Evolutionary conservation across 257 asterid species (phyloP).

Genomic region (Solanum okadae): DNA sequence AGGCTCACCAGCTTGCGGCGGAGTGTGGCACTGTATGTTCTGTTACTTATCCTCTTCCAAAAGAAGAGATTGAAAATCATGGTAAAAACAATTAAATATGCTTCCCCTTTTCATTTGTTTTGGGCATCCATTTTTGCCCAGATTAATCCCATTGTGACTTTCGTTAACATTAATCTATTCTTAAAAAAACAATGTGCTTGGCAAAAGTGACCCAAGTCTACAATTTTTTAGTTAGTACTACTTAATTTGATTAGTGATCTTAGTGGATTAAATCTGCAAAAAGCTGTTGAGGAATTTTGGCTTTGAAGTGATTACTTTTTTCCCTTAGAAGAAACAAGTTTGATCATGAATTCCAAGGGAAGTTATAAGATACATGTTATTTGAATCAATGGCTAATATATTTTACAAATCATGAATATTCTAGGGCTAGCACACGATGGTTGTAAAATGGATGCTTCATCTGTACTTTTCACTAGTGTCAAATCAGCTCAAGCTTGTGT

Average conservation of each 20-base stretch:
- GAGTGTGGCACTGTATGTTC: conserved; percentile 59
- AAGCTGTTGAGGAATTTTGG: not conserved
- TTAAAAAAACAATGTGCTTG: not conserved
- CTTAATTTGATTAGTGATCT: not conserved
- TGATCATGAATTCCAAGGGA: not conserved
- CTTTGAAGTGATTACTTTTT: not conserved
- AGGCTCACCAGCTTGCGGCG: conserved; percentile 60
- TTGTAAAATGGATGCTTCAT: conserved; percentile 66
- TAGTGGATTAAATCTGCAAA: not conserved
- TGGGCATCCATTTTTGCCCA: not conserved
- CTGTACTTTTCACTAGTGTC: conserved; percentile 71
- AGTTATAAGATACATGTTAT: not conserved
- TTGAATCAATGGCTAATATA: not conserved
- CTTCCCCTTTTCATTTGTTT: not conserved
- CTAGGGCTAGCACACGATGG: conserved; percentile 86
- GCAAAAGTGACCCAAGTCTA: not conserved
- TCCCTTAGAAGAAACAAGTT: not conserved
- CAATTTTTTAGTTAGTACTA: not conserved
- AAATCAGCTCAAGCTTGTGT: conserved; percentile 89
- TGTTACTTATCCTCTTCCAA: conserved; percentile 75
- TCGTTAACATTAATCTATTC: not conserved
- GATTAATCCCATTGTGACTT: not conserved
- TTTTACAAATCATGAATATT: conserved; percentile 1
- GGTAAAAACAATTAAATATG: conserved; percentile 36
- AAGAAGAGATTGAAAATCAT: conserved; percentile 55